These are phyloP conservation scores for Suhomyces anneliseae DNA, from an alignment of 1,139 yeast genomes.

Conservation along the genomic window DNA sequence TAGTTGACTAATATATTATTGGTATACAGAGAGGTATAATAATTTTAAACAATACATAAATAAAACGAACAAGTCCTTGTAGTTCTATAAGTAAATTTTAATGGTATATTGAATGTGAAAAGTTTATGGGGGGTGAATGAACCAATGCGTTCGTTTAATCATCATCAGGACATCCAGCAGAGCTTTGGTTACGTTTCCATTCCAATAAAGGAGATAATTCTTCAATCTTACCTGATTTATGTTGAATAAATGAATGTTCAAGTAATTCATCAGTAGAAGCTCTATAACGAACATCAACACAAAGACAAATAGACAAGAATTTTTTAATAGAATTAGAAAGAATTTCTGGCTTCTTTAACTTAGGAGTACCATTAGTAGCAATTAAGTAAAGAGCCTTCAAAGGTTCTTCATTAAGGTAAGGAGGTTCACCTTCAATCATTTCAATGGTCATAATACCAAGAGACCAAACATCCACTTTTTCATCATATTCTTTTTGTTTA, in stretches of 20 bases:
- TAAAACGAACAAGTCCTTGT: not conserved
- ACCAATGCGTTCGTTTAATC: not conserved
- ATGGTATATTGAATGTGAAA: not conserved
- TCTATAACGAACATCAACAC: conserved; percentile 91
- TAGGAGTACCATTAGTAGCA: conserved; percentile 97
- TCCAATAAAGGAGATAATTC: conserved; percentile 70
- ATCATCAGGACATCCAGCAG: conserved; percentile 3
- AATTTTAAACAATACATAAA: conserved; percentile 5
- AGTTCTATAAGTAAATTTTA: not conserved
- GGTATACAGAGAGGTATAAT: not conserved
- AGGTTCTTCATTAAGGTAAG: conserved; percentile 95
- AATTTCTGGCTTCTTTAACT: conserved; percentile 80
- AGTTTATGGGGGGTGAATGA: not conserved
- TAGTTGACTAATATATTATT: not conserved
- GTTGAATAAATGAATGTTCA: conserved; percentile 73
- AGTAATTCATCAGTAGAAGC: conserved; percentile 88
- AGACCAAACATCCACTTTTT: conserved; percentile 97
- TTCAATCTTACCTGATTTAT: conserved; percentile 66
- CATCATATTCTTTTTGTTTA: conserved; percentile 93
- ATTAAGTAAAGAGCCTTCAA: conserved; percentile 82
- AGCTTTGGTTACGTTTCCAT: conserved; percentile 48
- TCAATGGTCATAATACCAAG: conserved; percentile 97
- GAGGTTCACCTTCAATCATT: conserved; percentile 98
- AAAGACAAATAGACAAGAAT: conserved; percentile 85
- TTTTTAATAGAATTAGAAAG: conserved; percentile 79